These are phyloP conservation scores for Penicillium ucsense DNA, from an alignment of 495 filamentous ascomycete species.

Conservation along the genomic window DNA sequence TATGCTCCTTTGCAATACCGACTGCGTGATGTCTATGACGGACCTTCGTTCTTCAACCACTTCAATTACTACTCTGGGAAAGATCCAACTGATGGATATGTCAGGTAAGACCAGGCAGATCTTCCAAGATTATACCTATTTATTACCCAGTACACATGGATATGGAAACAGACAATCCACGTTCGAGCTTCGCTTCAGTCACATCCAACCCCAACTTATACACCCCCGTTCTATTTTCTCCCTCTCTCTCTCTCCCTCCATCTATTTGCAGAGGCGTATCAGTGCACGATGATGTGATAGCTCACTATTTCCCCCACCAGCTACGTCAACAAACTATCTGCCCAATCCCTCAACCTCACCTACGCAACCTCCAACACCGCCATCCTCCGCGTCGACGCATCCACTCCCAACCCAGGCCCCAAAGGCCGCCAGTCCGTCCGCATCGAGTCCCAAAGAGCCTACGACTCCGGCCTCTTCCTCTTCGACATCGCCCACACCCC, in stretches of 20 bases:
- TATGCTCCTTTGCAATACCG: constrained; percentile 41
- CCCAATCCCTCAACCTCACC: constrained; percentile 40
- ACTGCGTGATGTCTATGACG: constrained; percentile 42
- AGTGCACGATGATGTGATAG: too few species aligned
- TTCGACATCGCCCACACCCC: constrained; percentile 45
- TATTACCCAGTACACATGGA: too few species aligned
- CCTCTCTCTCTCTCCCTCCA: not conserved
- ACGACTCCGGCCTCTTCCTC: constrained; percentile 43
- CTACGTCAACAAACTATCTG: constrained; percentile 25
- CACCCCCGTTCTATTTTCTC: too few species aligned
- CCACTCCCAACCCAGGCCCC: constrained; percentile 24
- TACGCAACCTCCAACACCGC: constrained; percentile 36
- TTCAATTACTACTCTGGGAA: constrained; percentile 44
- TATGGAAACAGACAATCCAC: too few species aligned
- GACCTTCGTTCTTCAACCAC: constrained; percentile 38
- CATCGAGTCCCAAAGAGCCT: constrained; percentile 40
- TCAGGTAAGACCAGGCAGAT: constrained; percentile 26
- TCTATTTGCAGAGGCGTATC: too few species aligned
- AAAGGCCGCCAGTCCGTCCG: constrained; percentile 45
- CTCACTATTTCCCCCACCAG: constrained; percentile 2
- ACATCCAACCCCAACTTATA: too few species aligned
- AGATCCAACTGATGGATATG: constrained; percentile 44
- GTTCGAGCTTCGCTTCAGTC: too few species aligned
- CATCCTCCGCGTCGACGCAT: constrained; percentile 43
- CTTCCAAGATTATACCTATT: too few species aligned